These are phyloP conservation scores for Penicillium arizonense DNA, from an alignment of 495 filamentous ascomycete genomes.

Conservation along the genomic window DNA sequence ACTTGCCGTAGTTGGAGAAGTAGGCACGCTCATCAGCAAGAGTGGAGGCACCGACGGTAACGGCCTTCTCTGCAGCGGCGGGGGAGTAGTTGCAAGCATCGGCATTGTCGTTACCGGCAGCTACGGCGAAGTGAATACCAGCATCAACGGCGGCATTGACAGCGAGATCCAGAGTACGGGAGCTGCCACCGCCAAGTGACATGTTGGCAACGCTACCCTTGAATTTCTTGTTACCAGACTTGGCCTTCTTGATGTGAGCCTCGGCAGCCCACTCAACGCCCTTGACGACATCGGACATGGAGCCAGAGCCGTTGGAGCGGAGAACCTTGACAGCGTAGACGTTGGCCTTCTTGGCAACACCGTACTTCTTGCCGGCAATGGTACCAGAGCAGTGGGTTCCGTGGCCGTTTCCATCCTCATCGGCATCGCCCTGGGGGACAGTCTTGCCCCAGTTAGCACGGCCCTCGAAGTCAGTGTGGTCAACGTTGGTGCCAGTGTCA, in stretches of 20 bases:
- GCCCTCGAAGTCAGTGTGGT: constrained; percentile 96
- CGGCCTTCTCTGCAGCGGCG: constrained; percentile 84
- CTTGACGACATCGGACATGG: constrained; percentile 98
- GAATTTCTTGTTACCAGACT: constrained; percentile 91
- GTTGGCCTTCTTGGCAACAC: constrained; percentile 98
- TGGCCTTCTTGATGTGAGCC: constrained; percentile 68
- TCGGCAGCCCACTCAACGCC: constrained; percentile 95
- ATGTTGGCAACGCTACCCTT: constrained; percentile 99
- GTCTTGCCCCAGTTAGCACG: constrained; percentile 97
- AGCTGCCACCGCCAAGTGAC: constrained; percentile 97
- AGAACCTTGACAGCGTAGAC: constrained; percentile 98
- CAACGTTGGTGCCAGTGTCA: constrained; percentile 91
- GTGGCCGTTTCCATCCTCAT: constrained; percentile 96
- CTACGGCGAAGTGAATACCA: constrained; percentile 96
- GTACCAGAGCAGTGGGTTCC: constrained; percentile 99
- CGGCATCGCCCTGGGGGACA: constrained; percentile 77
- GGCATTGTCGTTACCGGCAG: constrained; percentile 96
- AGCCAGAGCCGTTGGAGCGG: constrained; percentile 93
- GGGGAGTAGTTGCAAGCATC: constrained; percentile 99
- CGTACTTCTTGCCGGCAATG: constrained; percentile 95
- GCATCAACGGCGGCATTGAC: constrained; percentile 90
- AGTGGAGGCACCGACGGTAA: constrained; percentile 95
- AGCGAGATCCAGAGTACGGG: constrained; percentile 79
- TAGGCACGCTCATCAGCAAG: constrained; percentile 95
- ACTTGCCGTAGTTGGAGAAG: constrained; percentile 99